Percentiles rank a stretch among this genome's conserved stretches.
Evolutionary conservation across 2,329 filamentous ascomycete species (phyloP).

Genomic region (Cladosporium sp.): DNA sequence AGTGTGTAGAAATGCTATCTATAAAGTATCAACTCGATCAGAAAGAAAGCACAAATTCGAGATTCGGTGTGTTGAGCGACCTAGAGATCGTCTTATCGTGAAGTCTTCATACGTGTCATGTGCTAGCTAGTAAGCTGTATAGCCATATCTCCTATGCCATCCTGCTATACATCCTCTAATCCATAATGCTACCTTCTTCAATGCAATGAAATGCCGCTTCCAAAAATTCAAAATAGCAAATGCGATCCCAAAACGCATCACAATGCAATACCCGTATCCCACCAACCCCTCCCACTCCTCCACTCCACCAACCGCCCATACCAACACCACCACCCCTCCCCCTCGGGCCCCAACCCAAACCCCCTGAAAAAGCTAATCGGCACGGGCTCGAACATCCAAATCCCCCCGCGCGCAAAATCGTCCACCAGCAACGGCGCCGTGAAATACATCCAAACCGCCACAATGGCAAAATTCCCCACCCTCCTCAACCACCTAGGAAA

Average conservation of each 20-base stretch:
- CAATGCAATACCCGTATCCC: conserved; percentile 51
- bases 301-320: conserved; percentile 51
- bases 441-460: conserved; percentile 62
- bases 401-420: conserved; percentile 67
- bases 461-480: conserved; percentile 58
- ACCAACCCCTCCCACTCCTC: conserved; percentile 62
- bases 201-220: no score
- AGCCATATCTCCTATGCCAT: no score
- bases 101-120: no score
- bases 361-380: conserved; percentile 68
- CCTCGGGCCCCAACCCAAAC: conserved; percentile 58
- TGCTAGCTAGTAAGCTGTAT: no score
- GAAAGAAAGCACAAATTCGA: no score
- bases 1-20: no score
- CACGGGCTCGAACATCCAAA: conserved; percentile 82
- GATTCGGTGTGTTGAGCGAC: no score
- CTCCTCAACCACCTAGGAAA: conserved; percentile 48
- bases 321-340: conserved; percentile 67
- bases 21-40: no score
- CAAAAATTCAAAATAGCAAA: neutral
- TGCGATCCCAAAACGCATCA: no score
- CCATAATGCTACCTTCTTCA: no score
- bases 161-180: no score
- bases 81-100: no score
- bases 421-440: conserved; percentile 66